A percentile compares a stretch with the other conserved stretches of the same genome.
Conservation (phyloP, 805 yeast species). For the Candida anglica region DNA sequence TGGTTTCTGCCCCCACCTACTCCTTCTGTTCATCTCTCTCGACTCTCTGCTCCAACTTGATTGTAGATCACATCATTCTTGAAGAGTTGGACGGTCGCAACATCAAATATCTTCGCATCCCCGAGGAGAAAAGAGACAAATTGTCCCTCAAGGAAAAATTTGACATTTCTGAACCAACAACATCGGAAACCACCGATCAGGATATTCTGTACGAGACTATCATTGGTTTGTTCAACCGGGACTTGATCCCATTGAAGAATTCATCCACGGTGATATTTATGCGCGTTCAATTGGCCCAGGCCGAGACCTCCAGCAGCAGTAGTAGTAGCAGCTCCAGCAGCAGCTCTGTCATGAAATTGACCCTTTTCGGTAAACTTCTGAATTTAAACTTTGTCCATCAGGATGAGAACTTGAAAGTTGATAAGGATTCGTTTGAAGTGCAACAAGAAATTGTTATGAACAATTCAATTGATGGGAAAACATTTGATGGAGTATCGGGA, state of each 20-base stretch:
- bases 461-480: background rate
- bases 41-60: conserved; percentile 41
- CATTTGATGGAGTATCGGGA: background rate
- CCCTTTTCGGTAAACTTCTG: conserved; percentile 21
- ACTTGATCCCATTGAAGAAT: conserved; percentile 28
- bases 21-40: conserved; percentile 37
- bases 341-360: conserved; percentile 21
- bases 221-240: conserved; percentile 20
- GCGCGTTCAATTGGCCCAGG: conserved; percentile 20
- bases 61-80: conserved; percentile 49
- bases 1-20: conserved; percentile 17
- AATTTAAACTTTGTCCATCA: conserved; percentile 18
- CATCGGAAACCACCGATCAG: background rate
- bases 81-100: conserved; percentile 43
- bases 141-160: conserved; percentile 13
- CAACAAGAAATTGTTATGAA: conserved; percentile 11
- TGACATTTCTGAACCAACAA: conserved; percentile 6
- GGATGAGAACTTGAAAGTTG: conserved; percentile 17
- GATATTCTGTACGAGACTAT: conserved; percentile 18
- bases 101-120: conserved; percentile 31
- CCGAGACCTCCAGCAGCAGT: background rate
- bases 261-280: conserved; percentile 31
- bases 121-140: conserved; percentile 9
- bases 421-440: conserved; percentile 23
- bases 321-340: too few relatives aligned